Evolutionary conservation across 345 rosid genomes (phyloP).

Genomic region (Syzygium grande): DNA sequence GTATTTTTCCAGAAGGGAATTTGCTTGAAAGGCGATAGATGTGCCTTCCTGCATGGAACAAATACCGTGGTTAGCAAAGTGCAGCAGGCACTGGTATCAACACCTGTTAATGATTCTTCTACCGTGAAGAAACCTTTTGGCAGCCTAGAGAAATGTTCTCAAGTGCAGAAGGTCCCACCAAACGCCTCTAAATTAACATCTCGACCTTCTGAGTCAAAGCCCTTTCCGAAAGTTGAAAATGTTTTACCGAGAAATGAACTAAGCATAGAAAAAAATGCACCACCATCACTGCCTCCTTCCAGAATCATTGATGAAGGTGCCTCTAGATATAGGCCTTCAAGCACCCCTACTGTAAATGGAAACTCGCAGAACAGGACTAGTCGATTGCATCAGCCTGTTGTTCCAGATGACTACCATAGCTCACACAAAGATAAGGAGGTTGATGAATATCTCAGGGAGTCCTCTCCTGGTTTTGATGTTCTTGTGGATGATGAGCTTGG

Average conservation of each 20-base stretch:
- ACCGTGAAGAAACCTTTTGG: slow-evolving; percentile 23
- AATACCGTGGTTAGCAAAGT: slow-evolving; percentile 27
- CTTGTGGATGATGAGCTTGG: slow-evolving; percentile 80
- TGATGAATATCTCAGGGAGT: slow-evolving; percentile 68
- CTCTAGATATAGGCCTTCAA: slow-evolving; percentile 24
- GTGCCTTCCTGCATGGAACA: slow-evolving; percentile 72
- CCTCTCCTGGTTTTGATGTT: slow-evolving; percentile 97
- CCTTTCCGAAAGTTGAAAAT: slow-evolving; percentile 19
- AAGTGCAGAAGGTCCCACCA: slow-evolving; percentile 23
- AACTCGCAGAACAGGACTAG: slow-evolving; percentile 20
- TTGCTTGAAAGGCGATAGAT: slow-evolving; percentile 82
- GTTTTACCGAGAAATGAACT: slow-evolving; percentile 19
- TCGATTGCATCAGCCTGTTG: slow-evolving; percentile 33
- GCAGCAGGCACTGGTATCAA: slow-evolving; percentile 20
- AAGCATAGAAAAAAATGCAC: slow-evolving; percentile 22
- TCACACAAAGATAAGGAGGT: slow-evolving; percentile 51
- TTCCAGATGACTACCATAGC: slow-evolving; percentile 36
- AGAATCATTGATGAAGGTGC: slow-evolving; percentile 25
- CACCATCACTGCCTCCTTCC: slow-evolving; percentile 3
- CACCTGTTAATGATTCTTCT: slow-evolving; percentile 20
- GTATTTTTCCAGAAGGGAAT: slow-evolving; percentile 73
- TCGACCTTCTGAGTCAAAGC: slow-evolving; percentile 19
- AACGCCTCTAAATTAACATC: slow-evolving; percentile 19
- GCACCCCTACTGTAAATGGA: slow-evolving; percentile 28
- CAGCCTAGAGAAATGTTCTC: slow-evolving; percentile 23